Percentiles rank a stretch among this genome's conserved stretches.
phyloP scores from a whole-genome alignment of 169 alveolate species.

The Plasmodium berghei region DNA sequence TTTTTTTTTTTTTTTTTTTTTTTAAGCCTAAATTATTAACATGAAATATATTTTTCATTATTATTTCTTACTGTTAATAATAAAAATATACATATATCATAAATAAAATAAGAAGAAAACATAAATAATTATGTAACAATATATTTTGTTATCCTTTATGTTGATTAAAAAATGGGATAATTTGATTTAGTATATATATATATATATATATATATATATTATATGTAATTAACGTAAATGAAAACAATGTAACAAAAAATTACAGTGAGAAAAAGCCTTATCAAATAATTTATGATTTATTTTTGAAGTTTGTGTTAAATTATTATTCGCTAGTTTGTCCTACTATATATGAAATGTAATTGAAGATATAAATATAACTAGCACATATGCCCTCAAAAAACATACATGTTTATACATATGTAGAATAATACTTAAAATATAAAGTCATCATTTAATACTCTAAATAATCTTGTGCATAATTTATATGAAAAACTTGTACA shows the following conservation, averaged over 20 bases:
- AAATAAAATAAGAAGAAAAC: neutral
- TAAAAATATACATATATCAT: neutral
- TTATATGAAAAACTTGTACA: too few species aligned
- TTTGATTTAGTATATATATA: neutral
- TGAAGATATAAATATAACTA: neutral
- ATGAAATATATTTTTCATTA: neutral
- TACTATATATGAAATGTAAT: neutral
- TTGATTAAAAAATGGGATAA: neutral
- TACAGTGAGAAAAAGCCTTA: too few species aligned
- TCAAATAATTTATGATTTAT: too few species aligned
- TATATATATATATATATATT: neutral
- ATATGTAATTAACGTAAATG: too few species aligned
- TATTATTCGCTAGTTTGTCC: too few species aligned
- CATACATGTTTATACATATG: too few species aligned
- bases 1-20: neutral
- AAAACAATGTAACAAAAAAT: too few species aligned
- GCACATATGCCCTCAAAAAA: too few species aligned
- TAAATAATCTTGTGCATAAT: too few species aligned
- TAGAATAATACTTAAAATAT: too few species aligned
- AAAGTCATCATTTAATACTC: too few species aligned
- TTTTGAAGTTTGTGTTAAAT: too few species aligned
- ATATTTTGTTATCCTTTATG: neutral
- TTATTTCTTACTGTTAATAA: neutral
- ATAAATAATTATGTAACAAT: neutral
- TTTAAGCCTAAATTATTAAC: slow-evolving; percentile 4